phyloP scores from a whole-genome alignment of 108 stramenopile species.

The Cyclotella sp. region DNA sequence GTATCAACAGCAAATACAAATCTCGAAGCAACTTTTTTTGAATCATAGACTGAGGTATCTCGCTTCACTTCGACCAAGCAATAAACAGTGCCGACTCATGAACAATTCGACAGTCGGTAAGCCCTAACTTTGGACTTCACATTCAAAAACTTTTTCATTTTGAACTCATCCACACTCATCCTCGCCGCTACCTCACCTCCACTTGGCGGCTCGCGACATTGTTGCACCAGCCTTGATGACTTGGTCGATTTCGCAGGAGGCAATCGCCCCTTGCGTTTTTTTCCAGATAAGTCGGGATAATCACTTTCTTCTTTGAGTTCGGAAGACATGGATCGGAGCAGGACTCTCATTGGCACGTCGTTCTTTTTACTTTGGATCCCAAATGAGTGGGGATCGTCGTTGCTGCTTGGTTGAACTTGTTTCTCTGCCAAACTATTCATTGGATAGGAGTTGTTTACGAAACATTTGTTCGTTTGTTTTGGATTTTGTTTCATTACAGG shows the following conservation, averaged over 20 bases:
- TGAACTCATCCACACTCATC: conserved; percentile 46
- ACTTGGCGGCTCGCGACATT: conserved; percentile 22
- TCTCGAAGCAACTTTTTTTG: too few relatives aligned
- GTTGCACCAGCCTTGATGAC: conserved; percentile 23
- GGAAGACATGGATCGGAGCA: conserved; percentile 38
- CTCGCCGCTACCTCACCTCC: conserved; percentile 17
- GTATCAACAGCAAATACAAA: too few relatives aligned
- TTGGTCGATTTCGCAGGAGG: conserved; percentile 57
- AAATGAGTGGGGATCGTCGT: conserved; percentile 20
- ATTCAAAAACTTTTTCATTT: conserved; percentile 59
- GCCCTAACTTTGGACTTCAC: conserved; percentile 39
- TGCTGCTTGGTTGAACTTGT: not conserved
- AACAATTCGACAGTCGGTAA: conserved; percentile 17
- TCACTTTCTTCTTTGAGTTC: conserved; percentile 48
- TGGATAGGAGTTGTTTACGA: not conserved
- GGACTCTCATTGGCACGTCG: conserved; percentile 39
- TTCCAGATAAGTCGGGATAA: conserved; percentile 53
- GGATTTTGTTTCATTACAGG: conserved; percentile 61
- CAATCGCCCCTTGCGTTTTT: conserved; percentile 50
- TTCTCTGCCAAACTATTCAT: not conserved
- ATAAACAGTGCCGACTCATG: too few relatives aligned
- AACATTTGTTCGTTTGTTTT: conserved; percentile 19
- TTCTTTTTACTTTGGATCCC: conserved; percentile 41
- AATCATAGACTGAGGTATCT: too few relatives aligned
- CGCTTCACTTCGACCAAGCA: too few relatives aligned